These are phyloP conservation scores for Thecaphora thlaspeos DNA, from an alignment of 1,284 basidiomycete species.

Conservation along the genomic window DNA sequence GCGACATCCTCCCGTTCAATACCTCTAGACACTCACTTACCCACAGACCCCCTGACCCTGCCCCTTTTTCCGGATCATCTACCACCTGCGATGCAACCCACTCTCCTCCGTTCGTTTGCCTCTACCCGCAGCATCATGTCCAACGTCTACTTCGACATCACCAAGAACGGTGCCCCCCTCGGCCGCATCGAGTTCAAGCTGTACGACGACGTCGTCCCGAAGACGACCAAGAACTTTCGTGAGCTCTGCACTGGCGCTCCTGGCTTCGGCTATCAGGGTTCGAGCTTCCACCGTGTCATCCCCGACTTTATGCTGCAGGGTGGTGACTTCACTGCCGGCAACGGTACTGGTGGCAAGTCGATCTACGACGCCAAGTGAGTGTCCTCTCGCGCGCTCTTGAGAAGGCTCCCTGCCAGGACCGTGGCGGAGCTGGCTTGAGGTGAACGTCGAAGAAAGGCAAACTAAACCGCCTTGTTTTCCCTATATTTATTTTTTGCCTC, in stretches of 20 bases:
- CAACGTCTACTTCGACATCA: slow-evolving; percentile 71
- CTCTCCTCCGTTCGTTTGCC: slow-evolving; percentile 48
- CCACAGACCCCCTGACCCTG: too few species aligned
- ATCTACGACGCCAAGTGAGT: slow-evolving; percentile 82
- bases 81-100: slow-evolving; percentile 23
- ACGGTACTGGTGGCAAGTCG: slow-evolving; percentile 92
- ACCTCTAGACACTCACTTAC: slow-evolving; percentile 33
- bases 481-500: too few species aligned
- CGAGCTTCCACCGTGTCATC: slow-evolving; percentile 97
- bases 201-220: slow-evolving; percentile 87
- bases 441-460: too few species aligned
- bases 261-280: slow-evolving; percentile 86
- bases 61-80: neutral
- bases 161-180: slow-evolving; percentile 60
- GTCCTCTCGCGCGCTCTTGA: too few species aligned
- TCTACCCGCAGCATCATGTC: slow-evolving; percentile 53
- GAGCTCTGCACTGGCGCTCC: slow-evolving; percentile 71
- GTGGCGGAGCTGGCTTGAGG: too few species aligned
- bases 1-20: neutral
- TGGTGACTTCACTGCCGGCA: slow-evolving; percentile 84
- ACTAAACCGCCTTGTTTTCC: too few species aligned
- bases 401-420: too few species aligned
- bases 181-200: slow-evolving; percentile 85
- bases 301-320: slow-evolving; percentile 99
- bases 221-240: slow-evolving; percentile 95